Evolutionary conservation across 805 yeast genomes (phyloP).

Genomic region (Hanseniaspora vineae): DNA sequence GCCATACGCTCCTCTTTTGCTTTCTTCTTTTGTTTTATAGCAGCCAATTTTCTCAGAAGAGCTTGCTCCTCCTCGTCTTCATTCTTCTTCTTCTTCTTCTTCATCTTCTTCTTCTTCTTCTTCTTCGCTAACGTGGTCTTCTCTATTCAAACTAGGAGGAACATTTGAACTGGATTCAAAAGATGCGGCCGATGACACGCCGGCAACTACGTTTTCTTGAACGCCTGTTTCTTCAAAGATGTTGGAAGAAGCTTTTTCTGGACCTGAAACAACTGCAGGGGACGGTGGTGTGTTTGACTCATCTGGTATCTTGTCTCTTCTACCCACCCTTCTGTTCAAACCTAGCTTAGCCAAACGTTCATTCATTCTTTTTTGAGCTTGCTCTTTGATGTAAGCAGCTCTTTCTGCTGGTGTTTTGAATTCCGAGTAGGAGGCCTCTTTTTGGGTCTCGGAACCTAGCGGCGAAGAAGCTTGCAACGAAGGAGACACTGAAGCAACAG

Average conservation of each 20-base stretch:
- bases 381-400: slow-evolving; percentile 71
- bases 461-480: slow-evolving; percentile 12
- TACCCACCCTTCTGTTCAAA: slow-evolving; percentile 29
- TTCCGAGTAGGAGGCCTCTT: slow-evolving; percentile 8
- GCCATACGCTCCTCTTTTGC: slow-evolving; percentile 49
- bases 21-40: slow-evolving; percentile 36
- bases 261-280: too few relatives aligned
- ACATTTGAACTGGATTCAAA: not conserved
- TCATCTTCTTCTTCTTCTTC: slow-evolving; percentile 40
- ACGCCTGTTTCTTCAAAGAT: not conserved
- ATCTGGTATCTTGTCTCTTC: too few relatives aligned
- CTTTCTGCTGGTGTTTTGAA: slow-evolving; percentile 47
- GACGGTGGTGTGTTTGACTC: too few relatives aligned
- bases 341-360: slow-evolving; percentile 77
- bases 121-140: slow-evolving; percentile 22
- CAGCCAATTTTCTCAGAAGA: slow-evolving; percentile 26
- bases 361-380: slow-evolving; percentile 70
- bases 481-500: slow-evolving; percentile 5
- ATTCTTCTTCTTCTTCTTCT: slow-evolving; percentile 35
- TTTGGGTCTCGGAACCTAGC: slow-evolving; percentile 8
- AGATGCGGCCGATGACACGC: slow-evolving; percentile 8
- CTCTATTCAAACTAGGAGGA: not conserved
- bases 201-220: slow-evolving; percentile 3
- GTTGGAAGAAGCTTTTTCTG: not conserved
- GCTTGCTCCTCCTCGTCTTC: slow-evolving; percentile 36